Evolutionary conservation across 192 early-diverging fungal genomes (phyloP).

Genomic region (Jimgerdemannia lactiflua): DNA sequence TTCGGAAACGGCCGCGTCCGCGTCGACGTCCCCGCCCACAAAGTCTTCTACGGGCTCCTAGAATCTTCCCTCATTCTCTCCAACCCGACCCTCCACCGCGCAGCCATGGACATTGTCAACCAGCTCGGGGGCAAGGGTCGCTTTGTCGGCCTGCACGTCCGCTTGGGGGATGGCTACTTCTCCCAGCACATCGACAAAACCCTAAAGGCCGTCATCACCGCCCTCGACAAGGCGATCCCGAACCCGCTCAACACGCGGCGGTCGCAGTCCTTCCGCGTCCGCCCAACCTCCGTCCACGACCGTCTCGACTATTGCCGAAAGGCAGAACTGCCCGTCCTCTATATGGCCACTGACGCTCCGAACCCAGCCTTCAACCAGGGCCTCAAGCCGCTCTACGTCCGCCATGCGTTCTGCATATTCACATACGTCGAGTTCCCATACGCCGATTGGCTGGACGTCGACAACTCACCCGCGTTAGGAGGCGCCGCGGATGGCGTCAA

Average conservation of each 20-base stretch:
- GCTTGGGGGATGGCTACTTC: conserved; percentile 38
- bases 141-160: conserved; percentile 34
- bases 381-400: conserved; percentile 22
- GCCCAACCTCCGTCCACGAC: conserved; percentile 26
- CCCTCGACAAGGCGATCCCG: background rate
- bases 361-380: conserved; percentile 37
- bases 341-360: conserved; percentile 49
- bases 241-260: conserved; percentile 22
- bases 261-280: background rate
- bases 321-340: conserved; percentile 28
- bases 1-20: conserved; percentile 37
- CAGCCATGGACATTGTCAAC: conserved; percentile 20
- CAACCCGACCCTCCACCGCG: conserved; percentile 10
- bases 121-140: conserved; percentile 17
- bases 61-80: conserved; percentile 27
- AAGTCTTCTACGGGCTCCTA: conserved; percentile 10
- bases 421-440: conserved; percentile 33
- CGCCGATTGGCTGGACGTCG: conserved; percentile 31
- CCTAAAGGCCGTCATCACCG: conserved; percentile 4
- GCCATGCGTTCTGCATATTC: conserved; percentile 7
- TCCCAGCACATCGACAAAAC: conserved; percentile 17
- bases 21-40: conserved; percentile 13
- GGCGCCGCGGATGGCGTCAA: conserved; percentile 3
- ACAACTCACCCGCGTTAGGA: background rate
- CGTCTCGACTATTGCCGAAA: conserved; percentile 15